Percentiles rank a stretch among this genome's conserved stretches.
These are phyloP conservation scores for Cyanophora paradoxa DNA, from an alignment of 78 protist species.

Conservation along the genomic window DNA sequence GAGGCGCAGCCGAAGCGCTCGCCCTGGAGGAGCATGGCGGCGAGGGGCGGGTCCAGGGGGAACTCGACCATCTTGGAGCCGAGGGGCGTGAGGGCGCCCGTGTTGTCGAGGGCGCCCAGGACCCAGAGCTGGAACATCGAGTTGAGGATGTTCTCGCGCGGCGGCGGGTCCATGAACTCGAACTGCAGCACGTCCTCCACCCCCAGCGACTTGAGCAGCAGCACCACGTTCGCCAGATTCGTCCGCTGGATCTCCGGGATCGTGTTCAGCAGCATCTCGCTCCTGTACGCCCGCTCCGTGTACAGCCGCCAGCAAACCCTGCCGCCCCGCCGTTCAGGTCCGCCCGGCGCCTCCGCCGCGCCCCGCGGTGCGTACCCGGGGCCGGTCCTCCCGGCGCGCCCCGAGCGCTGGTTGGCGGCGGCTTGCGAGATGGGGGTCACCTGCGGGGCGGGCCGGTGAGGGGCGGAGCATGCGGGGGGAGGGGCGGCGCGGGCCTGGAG, in stretches of 20 bases:
- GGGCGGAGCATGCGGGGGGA: background rate
- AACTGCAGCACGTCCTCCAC: constrained; percentile 81
- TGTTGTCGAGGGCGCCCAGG: constrained; percentile 91
- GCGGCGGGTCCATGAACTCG: constrained; percentile 99
- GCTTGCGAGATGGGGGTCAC: constrained; percentile 65
- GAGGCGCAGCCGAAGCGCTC: constrained; percentile 39
- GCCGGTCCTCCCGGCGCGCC: constrained; percentile 97
- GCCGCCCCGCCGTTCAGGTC: constrained; percentile 93
- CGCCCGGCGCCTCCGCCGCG: constrained; percentile 95
- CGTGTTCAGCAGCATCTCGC: constrained; percentile 70
- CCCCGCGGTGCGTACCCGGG: no score
- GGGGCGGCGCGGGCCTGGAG: constrained; percentile 49
- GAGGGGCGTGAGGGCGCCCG: constrained; percentile 71
- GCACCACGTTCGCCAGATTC: constrained; percentile 84
- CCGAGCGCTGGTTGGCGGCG: constrained; percentile 93
- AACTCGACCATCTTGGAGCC: constrained; percentile 76
- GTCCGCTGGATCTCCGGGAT: constrained; percentile 98
- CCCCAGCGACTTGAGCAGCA: constrained; percentile 93
- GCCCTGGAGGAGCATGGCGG: constrained; percentile 77
- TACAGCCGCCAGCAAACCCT: constrained; percentile 77
- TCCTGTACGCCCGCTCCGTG: constrained; percentile 58
- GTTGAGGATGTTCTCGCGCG: constrained; percentile 79
- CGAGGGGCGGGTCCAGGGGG: constrained; percentile 94
- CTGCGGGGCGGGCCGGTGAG: constrained; percentile 22
- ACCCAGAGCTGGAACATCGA: constrained; percentile 94